Conservation (phyloP, 1,284 basidiomycete species). For the Fomitopsis palustris region DNA sequence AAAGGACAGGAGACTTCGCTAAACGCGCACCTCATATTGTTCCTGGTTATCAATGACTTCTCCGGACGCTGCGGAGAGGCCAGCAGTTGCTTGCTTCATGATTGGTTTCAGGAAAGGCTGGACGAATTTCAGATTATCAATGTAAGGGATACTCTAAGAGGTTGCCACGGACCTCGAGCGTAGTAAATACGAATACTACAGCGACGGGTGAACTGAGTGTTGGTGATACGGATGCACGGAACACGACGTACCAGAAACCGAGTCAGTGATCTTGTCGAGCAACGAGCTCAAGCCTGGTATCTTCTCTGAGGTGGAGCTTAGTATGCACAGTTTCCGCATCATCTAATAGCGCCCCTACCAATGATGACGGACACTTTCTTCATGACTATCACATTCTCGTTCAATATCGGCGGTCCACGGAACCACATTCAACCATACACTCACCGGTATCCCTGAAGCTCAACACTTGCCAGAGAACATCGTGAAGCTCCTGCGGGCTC, state of each 20-base stretch:
- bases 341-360: conserved; percentile 38
- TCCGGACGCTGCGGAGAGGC: conserved; percentile 58
- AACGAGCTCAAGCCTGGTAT: conserved; percentile 68
- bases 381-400: conserved; percentile 41
- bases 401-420: no score
- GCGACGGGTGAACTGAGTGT: background rate
- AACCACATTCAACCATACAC: conserved; percentile 5
- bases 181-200: conserved; percentile 77
- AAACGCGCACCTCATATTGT: conserved; percentile 60
- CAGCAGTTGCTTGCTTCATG: conserved; percentile 60
- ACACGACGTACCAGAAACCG: conserved; percentile 52
- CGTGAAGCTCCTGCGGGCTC: conserved; percentile 86
- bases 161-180: conserved; percentile 37
- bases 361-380: conserved; percentile 89
- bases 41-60: conserved; percentile 80
- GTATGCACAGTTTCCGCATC: background rate
- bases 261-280: conserved; percentile 82
- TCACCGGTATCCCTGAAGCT: conserved; percentile 69
- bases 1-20: background rate
- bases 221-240: no score
- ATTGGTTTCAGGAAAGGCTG: conserved; percentile 79
- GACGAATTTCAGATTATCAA: background rate
- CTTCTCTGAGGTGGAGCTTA: conserved; percentile 42
- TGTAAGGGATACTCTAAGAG: background rate
- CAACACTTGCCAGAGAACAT: conserved; percentile 82